Evolutionary conservation across 164 flowering plant genomes (phyloP).

Genomic region (Vitis rupestris): DNA sequence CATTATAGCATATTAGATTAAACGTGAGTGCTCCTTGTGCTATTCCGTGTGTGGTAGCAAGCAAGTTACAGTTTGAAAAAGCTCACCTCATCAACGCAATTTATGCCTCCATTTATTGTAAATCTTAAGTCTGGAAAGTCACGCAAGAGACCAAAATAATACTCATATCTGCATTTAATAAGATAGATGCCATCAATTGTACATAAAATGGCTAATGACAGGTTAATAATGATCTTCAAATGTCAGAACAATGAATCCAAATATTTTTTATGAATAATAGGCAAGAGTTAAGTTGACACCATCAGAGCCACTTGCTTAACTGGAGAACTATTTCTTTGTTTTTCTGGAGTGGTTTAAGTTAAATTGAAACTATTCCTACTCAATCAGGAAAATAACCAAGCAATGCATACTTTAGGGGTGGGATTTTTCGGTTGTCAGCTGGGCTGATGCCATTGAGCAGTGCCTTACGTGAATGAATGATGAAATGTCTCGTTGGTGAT

Average conservation of each 20-base stretch:
- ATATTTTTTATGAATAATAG: background rate
- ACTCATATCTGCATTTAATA: conserved; percentile 71
- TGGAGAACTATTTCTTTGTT: too few relatives aligned
- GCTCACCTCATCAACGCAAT: conserved; percentile 70
- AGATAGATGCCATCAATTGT: background rate
- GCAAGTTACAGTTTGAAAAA: background rate
- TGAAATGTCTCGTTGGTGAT: conserved; percentile 92
- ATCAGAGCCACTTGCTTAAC: too few relatives aligned
- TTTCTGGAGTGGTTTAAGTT: background rate
- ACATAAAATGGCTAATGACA: background rate
- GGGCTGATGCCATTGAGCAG: conserved; percentile 94
- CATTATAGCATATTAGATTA: background rate
- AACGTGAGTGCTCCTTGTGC: background rate
- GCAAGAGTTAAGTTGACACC: background rate
- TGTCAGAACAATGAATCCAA: background rate
- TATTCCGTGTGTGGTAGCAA: too few relatives aligned
- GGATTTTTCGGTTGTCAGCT: conserved; percentile 83
- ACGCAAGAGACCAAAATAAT: conserved; percentile 82
- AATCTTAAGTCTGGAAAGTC: conserved; percentile 90
- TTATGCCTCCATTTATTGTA: conserved; percentile 95
- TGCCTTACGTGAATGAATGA: conserved; percentile 94
- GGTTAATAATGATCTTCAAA: background rate
- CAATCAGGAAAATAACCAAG: background rate
- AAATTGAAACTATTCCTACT: background rate
- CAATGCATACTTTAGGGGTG: conserved; percentile 77